Evolutionary conservation across 805 yeast genomes (phyloP).

Genomic region (Wickerhamiella musiphila): DNA sequence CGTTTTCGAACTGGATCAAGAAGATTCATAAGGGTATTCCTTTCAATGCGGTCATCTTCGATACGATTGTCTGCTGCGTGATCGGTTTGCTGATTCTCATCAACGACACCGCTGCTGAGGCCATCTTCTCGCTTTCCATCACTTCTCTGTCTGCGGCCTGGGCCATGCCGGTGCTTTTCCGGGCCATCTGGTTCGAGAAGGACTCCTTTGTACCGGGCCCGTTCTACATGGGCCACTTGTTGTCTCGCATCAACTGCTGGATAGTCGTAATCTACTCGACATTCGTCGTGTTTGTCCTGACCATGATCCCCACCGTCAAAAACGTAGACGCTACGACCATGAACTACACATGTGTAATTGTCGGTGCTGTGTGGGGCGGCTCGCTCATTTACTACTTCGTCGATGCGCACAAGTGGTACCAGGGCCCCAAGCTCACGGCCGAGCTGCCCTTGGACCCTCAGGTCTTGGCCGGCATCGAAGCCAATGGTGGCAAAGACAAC

Average conservation of each 20-base stretch:
- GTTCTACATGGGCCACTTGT: constrained; percentile 36
- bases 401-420: constrained; percentile 42
- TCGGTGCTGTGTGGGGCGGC: constrained; percentile 39
- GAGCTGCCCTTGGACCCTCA: constrained; percentile 12
- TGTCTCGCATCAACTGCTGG: constrained; percentile 29
- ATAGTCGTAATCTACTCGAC: constrained; percentile 26
- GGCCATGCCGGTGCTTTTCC: constrained; percentile 39
- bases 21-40: constrained; percentile 42
- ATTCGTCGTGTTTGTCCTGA: constrained; percentile 34
- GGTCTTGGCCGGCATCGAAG: neutral
- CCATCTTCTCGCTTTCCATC: constrained; percentile 52
- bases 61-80: constrained; percentile 35
- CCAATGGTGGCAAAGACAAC: neutral
- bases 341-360: constrained; percentile 53
- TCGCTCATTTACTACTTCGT: constrained; percentile 33
- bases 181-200: constrained; percentile 33
- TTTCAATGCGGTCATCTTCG: constrained; percentile 37
- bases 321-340: constrained; percentile 43
- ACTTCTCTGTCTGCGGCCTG: constrained; percentile 46
- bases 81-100: constrained; percentile 40
- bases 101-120: constrained; percentile 43
- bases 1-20: constrained; percentile 26
- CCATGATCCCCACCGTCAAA: constrained; percentile 39
- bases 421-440: constrained; percentile 41
- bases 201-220: constrained; percentile 40